phyloP scores from a whole-genome alignment of 1,284 basidiomycete genomes.

The Puccinia novopanici region DNA sequence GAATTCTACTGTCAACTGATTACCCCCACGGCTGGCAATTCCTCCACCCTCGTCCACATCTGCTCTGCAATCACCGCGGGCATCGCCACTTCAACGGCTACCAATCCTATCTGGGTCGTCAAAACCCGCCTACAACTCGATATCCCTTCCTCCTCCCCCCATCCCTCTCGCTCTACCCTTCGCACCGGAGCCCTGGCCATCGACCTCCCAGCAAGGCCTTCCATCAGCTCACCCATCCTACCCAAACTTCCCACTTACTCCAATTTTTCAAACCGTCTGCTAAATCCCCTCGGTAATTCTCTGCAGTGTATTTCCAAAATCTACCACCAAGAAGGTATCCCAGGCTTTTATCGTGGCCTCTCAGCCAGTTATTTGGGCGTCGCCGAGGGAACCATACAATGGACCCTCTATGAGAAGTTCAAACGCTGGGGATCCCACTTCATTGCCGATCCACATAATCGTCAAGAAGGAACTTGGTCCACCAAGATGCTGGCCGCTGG shows the following conservation, averaged over 20 bases:
- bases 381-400: slow-evolving; percentile 94
- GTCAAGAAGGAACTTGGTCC: slow-evolving; percentile 64
- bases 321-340: slow-evolving; percentile 75
- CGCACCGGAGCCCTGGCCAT: slow-evolving; percentile 7
- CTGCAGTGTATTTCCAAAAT: slow-evolving; percentile 71
- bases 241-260: slow-evolving; percentile 11
- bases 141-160: slow-evolving; percentile 23
- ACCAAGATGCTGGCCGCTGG: slow-evolving; percentile 89
- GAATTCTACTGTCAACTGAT: slow-evolving; percentile 72
- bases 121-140: slow-evolving; percentile 87
- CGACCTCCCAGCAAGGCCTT: slow-evolving; percentile 3
- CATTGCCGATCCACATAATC: neutral
- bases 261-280: slow-evolving; percentile 26
- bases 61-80: slow-evolving; percentile 78
- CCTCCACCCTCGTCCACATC: slow-evolving; percentile 79
- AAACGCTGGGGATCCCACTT: slow-evolving; percentile 62
- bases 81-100: slow-evolving; percentile 76
- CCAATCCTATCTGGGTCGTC: slow-evolving; percentile 98
- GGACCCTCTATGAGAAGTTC: slow-evolving; percentile 89
- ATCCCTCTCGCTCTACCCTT: neutral
- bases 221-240: slow-evolving; percentile 1
- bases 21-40: slow-evolving; percentile 68
- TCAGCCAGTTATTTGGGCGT: slow-evolving; percentile 94
- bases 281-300: slow-evolving; percentile 57
- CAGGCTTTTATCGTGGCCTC: slow-evolving; percentile 90